Base-by-base conservation (phyloP, 148 eudicot genomes). In the Simmondsia chinensis region DNA sequence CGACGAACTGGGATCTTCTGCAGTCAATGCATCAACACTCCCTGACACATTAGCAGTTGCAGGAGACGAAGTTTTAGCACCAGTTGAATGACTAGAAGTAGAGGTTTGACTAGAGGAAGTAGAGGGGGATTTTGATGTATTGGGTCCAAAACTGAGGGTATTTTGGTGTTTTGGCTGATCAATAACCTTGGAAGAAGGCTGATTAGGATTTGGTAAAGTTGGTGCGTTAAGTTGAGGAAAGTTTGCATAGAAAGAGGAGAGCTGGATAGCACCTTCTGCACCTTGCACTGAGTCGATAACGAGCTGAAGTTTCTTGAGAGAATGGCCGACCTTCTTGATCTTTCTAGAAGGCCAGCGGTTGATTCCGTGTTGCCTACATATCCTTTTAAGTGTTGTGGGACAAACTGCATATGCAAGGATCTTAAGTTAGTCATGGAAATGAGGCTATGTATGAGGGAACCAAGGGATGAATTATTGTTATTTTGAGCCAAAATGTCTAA, bases 301-400 rank as follows among this genome's bases (percentile, higher is more conserved):
- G n/a, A 60, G 56, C 46, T 87, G 96, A 43, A 87, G 94, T 61
- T 87, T 87, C 66, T 43, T 74, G 22, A 87, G 55, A 2, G 96
- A 87, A 67, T 87, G 95, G 12, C 79, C 87, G 27, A 85, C 95
- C 61, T 91, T 91, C 75, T 85, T 85, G 63, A 85, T 79, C 83
- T 91, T 91, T 57, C 95, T 54, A 13, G 97, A 91, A 41, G 97
- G 97, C 97, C 97, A 91, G 42, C 95, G 68, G 20, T 74, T 71
- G 36, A 91, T 91, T 25, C 97, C 95, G 16, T 81, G 94, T 42
- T 91, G 93, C 56, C 97, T 76, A 55, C 97, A 91, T 62, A 91
- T 85, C 62, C 97, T 75, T 66, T 91, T 91, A 67, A 91, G 61
- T 21, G 97, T 91, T 16, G 97, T 85, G 7, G 95, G 95, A 65